phyloP scores from a whole-genome alignment of 208 protist species.

The Leishmania guyanensis region DNA sequence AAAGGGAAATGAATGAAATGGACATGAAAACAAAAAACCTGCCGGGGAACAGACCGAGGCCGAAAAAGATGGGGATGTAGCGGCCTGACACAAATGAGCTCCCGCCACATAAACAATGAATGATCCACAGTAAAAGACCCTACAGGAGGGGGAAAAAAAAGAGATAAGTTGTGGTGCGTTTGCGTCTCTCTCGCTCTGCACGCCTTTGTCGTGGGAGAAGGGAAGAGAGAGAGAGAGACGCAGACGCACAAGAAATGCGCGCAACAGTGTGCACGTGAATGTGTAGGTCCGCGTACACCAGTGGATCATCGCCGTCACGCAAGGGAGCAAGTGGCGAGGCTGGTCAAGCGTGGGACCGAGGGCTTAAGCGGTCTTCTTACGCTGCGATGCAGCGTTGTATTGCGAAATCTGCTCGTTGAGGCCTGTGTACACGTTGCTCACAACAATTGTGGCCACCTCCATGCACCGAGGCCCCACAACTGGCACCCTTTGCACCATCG shows the following conservation, averaged over 20 bases:
- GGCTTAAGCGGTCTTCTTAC: not conserved
- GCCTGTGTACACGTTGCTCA: constrained; percentile 32
- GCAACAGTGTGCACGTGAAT: not conserved
- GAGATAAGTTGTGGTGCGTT: not conserved
- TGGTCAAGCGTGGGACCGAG: not conserved
- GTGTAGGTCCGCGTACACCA: not conserved
- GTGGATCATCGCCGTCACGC: not conserved
- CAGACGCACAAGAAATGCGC: not conserved
- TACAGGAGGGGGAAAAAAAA: not conserved
- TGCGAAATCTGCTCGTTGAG: constrained; percentile 34
- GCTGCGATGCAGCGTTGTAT: constrained; percentile 10
- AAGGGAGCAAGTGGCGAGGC: not conserved
- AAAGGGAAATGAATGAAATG: not conserved
- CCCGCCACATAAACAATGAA: not conserved
- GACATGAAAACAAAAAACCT: not conserved
- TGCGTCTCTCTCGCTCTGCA: too few species aligned
- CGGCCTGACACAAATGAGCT: not conserved
- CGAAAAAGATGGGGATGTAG: not conserved
- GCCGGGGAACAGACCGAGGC: not conserved
- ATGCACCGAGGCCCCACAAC: constrained; percentile 35
- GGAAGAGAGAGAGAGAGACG: not conserved
- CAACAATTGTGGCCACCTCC: constrained; percentile 29
- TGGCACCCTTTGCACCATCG: constrained; percentile 30
- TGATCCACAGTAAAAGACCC: not conserved
- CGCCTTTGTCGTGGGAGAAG: not conserved